Evolutionary conservation across 2,329 filamentous ascomycete genomes (phyloP).

Genomic region (Aspergillus aculeatus): DNA sequence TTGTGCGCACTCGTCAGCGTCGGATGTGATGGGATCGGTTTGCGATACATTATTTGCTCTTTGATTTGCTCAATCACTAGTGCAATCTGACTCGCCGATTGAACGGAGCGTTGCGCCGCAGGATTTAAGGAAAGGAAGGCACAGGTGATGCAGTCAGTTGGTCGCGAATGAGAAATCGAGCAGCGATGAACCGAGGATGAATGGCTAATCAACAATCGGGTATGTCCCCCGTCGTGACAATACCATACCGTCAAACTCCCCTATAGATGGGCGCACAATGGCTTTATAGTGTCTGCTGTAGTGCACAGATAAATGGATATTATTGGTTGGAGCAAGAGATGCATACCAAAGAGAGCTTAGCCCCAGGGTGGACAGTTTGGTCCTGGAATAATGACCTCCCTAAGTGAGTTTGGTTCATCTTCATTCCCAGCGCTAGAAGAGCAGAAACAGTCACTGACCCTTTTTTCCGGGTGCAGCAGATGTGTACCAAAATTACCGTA

Average conservation of each 20-base stretch:
- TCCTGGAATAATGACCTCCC: not conserved
- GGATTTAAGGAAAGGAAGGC: not conserved
- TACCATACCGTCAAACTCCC: not conserved
- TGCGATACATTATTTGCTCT: not conserved
- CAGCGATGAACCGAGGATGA: not conserved
- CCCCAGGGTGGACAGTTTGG: not conserved
- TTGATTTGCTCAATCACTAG: not conserved
- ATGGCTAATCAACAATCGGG: not conserved
- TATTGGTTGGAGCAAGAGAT: not conserved
- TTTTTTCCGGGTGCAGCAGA: not conserved
- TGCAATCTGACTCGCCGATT: not conserved
- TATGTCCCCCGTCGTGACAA: not conserved
- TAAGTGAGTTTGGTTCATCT: not conserved
- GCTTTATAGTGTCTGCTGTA: not conserved
- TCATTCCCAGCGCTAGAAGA: not conserved
- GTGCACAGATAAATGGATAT: not conserved
- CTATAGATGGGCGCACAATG: not conserved
- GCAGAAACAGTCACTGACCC: not conserved
- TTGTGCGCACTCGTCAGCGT: not conserved
- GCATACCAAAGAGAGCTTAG: not conserved
- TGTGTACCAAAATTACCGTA: not conserved
- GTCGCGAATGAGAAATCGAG: too few species aligned
- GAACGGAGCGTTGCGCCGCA: slow-evolving; percentile 1
- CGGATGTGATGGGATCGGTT: not conserved
- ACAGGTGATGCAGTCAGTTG: not conserved